These are phyloP conservation scores for Rhododendron simsii DNA, from an alignment of 148 eudicot genomes.

Conservation along the genomic window DNA sequence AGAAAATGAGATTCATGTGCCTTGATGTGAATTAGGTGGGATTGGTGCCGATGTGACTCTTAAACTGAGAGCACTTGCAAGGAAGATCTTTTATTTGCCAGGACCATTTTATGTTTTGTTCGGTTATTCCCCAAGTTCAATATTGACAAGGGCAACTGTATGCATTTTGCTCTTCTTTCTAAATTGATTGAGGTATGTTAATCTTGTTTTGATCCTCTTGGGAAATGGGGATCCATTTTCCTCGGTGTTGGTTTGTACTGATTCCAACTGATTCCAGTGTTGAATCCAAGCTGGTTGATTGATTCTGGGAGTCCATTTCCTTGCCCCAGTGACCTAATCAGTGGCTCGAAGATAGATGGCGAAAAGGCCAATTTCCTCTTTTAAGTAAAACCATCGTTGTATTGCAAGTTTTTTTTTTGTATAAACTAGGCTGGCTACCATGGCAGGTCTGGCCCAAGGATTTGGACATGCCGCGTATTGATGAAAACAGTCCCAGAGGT, in stretches of 20 bases:
- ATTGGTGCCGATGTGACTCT: not conserved
- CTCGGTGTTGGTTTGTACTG: not conserved
- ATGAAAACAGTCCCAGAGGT: not conserved
- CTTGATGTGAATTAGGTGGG: too few relatives aligned
- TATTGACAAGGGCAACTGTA: too few relatives aligned
- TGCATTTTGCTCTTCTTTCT: too few relatives aligned
- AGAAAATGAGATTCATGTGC: not conserved
- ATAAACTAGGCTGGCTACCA: not conserved
- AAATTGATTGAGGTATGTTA: not conserved
- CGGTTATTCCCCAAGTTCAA: not conserved
- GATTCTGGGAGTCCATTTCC: not conserved
- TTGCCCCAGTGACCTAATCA: too few relatives aligned
- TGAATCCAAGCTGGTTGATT: not conserved
- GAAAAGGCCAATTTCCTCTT: not conserved
- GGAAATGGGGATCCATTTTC: not conserved
- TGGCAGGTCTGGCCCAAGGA: not conserved
- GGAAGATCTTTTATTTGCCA: not conserved
- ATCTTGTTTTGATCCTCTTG: not conserved
- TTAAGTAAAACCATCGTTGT: not conserved
- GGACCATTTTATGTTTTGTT: not conserved
- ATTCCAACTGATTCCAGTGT: not conserved
- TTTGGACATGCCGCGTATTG: not conserved
- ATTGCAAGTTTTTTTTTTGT: not conserved
- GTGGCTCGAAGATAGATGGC: not conserved
- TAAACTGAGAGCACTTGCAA: not conserved